Percentiles rank a stretch among this genome's conserved stretches.
Evolutionary conservation across 768 basidiomycete genomes (phyloP).

Genomic region (Auricularia sp.): DNA sequence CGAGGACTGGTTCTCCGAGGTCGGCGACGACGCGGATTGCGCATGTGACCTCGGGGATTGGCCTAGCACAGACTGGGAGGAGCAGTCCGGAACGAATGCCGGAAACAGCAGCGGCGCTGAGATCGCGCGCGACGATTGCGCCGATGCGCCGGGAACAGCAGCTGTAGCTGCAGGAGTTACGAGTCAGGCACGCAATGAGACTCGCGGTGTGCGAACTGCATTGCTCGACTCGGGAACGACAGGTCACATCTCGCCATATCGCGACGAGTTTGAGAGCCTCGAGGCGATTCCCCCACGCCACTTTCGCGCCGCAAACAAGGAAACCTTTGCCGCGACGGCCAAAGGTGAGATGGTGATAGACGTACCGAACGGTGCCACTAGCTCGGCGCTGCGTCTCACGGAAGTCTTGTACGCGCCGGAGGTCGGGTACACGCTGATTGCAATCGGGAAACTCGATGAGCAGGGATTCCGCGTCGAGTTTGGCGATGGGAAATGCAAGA

Average conservation of each 20-base stretch:
- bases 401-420: conserved; percentile 29
- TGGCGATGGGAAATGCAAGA: conserved; percentile 19
- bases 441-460: conserved; percentile 27
- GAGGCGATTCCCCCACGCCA: background rate
- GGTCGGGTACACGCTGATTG: conserved; percentile 28
- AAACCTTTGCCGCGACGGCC: conserved; percentile 20
- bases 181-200: background rate
- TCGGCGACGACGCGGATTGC: conserved; percentile 1
- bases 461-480: conserved; percentile 22
- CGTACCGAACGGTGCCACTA: conserved; percentile 23
- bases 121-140: too few species aligned
- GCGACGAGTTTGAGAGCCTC: conserved; percentile 12
- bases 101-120: background rate
- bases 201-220: background rate
- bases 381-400: conserved; percentile 17
- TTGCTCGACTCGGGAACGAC: conserved; percentile 23
- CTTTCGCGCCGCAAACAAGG: background rate
- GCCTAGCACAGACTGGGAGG: background rate
- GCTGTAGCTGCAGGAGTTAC: background rate
- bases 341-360: conserved; percentile 22
- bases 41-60: background rate
- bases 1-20: conserved; percentile 1
- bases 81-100: accelerated
- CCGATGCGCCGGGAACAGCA: too few species aligned
- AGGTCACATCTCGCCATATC: conserved; percentile 22